Base-by-base conservation (phyloP, 257 asterid species). In the Gentiana straminea region DNA sequence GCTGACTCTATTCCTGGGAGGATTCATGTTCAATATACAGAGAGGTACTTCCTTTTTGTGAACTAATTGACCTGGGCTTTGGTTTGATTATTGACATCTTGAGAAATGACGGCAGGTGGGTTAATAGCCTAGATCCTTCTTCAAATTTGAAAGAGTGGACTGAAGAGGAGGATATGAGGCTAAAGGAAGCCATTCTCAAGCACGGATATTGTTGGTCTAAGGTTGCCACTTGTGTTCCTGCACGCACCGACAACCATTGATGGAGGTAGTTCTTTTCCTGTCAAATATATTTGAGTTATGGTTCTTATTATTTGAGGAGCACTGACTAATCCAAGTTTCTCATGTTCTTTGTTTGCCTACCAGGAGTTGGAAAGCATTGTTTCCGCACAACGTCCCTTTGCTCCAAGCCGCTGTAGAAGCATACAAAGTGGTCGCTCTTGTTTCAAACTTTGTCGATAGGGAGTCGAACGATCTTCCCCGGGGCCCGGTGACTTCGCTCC, bases 171-270 rank as follows among this genome's bases (percentile, higher is more conserved):
- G 99, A 88, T 76, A 66, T 72, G 49, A 75, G 74, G 72, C 67
- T 92, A 77, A 70, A 74, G 71, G 84, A 72, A 58, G 94, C 95
- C 59, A 80, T 85, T 55, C 74, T 74, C 43, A 71, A 81, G 55
- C 81, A 83, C 63, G 97, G 95, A 36, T 78, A 73, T 81, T 80
- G 84, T 74, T 92, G 99, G 99, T 83, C 97, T 53, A 88, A 77
- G 78, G 94, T 92, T 69, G 95, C 99, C 68, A 77, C 86, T 7
- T 83, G 89, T 65, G 75, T 92, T 75, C 94, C 91, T 57, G 77
- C 70, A 13, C 97, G 95, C 38, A 88, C 99, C 58, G 97, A 88
- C 69, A 92, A 74, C 63, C 99, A 85, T 66, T 92, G 97, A 58
- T 79, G 78, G 82, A 81, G 95, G 96, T 86, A 36, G 44, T 34